These are phyloP conservation scores for Saturnispora diversa DNA, from an alignment of 805 yeast species.

Conservation along the genomic window DNA sequence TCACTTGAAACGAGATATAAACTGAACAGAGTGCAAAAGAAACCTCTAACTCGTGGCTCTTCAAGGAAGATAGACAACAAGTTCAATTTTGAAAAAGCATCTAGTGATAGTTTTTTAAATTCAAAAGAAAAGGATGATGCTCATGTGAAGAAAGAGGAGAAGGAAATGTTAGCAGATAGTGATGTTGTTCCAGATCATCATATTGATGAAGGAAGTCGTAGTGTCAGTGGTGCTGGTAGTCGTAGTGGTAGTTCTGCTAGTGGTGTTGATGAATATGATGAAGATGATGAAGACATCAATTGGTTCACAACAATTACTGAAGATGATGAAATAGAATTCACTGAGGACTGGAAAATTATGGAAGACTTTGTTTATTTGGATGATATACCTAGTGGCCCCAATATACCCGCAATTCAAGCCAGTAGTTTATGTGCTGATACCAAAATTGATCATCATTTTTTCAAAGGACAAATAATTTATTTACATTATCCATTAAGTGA, in stretches of 20 bases:
- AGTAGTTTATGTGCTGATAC: neutral
- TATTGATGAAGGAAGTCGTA: too few species aligned
- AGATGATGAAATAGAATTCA: conserved; percentile 10
- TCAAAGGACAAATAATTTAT: conserved; percentile 21
- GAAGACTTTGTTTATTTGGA: conserved; percentile 15
- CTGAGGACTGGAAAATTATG: conserved; percentile 17
- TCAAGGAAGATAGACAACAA: neutral
- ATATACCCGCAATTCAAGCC: conserved; percentile 5
- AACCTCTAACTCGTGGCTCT: neutral
- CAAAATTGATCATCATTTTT: conserved; percentile 25
- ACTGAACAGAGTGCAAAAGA: conserved; percentile 1
- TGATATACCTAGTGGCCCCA: conserved; percentile 12
- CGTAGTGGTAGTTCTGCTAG: too few species aligned
- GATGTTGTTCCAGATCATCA: too few species aligned
- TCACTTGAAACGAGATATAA: conserved; percentile 6
- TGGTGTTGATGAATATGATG: neutral
- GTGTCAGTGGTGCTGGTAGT: too few species aligned
- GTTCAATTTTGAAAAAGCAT: too few species aligned
- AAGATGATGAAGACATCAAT: conserved; percentile 11
- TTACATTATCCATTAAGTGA: conserved; percentile 36
- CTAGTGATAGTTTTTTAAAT: too few species aligned
- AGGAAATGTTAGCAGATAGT: too few species aligned
- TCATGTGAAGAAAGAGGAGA: too few species aligned
- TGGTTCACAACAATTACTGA: conserved; percentile 22
- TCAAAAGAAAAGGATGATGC: too few species aligned